Conservation (phyloP, 176 grass and related monocot species). For the Oryza meyeriana region DNA sequence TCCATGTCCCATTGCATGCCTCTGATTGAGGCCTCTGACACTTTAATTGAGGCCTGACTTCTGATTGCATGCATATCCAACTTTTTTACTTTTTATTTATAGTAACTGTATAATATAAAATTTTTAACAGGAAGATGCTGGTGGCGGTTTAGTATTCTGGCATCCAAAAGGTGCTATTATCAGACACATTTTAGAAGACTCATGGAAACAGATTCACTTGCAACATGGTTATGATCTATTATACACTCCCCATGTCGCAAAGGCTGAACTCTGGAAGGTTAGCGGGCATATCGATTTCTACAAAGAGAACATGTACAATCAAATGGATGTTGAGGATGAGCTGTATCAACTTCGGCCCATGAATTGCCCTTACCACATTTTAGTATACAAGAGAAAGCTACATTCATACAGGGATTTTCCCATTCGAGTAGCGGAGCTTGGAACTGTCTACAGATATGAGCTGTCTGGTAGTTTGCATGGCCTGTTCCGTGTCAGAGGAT, state of each 20-base stretch:
- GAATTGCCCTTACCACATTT: conserved; percentile 97
- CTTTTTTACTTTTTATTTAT: background rate
- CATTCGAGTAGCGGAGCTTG: conserved; percentile 88
- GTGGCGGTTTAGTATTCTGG: conserved; percentile 96
- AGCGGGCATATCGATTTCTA: conserved; percentile 97
- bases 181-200: conserved; percentile 88
- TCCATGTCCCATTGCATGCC: background rate
- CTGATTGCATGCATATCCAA: background rate
- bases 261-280: conserved; percentile 88
- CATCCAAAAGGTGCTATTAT: conserved; percentile 88
- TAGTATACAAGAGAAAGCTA: conserved; percentile 93
- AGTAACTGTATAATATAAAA: background rate
- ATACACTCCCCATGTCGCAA: conserved; percentile 94
- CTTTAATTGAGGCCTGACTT: background rate
- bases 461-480: conserved; percentile 91
- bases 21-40: conserved; percentile 9
- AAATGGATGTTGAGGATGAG: conserved; percentile 94
- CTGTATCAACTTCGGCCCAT: conserved; percentile 92
- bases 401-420: conserved; percentile 92
- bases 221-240: conserved; percentile 79
- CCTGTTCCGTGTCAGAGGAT: conserved; percentile 94
- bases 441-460: conserved; percentile 97
- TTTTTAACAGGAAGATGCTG: conserved; percentile 87
- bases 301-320: conserved; percentile 91
- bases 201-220: conserved; percentile 90